Evolutionary conservation across 2,329 filamentous ascomycete genomes (phyloP).

Genomic region (Fusarium sp.): DNA sequence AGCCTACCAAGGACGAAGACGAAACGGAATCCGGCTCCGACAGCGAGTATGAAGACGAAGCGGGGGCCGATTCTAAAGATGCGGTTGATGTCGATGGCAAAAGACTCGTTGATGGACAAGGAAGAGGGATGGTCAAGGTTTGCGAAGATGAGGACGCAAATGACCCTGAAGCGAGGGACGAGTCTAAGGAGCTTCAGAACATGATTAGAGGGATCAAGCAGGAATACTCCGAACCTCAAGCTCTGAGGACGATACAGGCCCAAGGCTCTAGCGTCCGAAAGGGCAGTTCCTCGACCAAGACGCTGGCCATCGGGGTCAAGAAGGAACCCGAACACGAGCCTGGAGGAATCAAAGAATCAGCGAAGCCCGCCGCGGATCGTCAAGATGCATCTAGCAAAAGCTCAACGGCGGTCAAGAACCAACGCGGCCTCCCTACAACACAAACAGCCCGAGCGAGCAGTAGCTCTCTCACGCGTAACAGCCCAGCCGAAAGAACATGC

Average conservation of each 20-base stretch:
- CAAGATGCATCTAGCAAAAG: not conserved
- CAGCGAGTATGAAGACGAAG: conserved; percentile 58
- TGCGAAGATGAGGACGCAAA: conserved; percentile 72
- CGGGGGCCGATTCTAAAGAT: conserved; percentile 56
- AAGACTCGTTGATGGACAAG: conserved; percentile 70
- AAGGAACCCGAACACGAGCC: conserved; percentile 11
- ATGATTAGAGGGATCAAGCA: conserved; percentile 44
- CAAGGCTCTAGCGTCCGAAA: not conserved
- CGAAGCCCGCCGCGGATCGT: not conserved
- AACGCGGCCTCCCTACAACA: not conserved
- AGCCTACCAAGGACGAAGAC: conserved; percentile 46
- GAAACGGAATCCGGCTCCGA: conserved; percentile 56
- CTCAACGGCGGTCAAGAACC: not conserved
- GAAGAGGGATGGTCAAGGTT: conserved; percentile 73
- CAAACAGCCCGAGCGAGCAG: not conserved
- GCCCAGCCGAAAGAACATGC: conserved; percentile 50
- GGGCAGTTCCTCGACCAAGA: not conserved
- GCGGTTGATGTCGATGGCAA: conserved; percentile 71
- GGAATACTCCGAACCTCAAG: conserved; percentile 23
- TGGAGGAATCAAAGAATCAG: not conserved
- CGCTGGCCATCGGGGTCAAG: conserved; percentile 17
- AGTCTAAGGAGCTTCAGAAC: conserved; percentile 71
- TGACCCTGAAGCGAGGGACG: conserved; percentile 52
- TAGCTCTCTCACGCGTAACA: not conserved
- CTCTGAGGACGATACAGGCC: not conserved